Conservation (phyloP, 345 rosid genomes). For the Corymbia maculata region DNA sequence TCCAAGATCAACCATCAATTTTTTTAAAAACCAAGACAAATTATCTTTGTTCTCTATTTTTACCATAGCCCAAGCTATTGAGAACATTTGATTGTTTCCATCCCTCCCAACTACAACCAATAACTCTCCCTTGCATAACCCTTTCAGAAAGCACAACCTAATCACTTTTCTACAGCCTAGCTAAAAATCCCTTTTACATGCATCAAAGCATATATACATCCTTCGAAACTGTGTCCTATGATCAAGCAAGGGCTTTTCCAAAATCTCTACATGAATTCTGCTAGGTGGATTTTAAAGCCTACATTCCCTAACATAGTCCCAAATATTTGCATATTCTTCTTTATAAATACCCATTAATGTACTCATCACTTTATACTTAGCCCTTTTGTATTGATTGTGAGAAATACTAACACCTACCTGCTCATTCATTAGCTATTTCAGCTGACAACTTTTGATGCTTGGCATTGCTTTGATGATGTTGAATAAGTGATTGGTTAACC, state of each 20-base stretch:
- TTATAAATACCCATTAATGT: background rate
- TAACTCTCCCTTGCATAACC: background rate
- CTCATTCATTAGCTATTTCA: background rate
- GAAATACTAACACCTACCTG: background rate
- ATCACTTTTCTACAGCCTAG: background rate
- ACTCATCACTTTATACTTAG: background rate
- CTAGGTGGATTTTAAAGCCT: background rate
- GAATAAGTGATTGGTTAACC: background rate
- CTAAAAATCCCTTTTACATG: background rate
- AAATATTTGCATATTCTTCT: background rate
- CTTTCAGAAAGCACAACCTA: background rate
- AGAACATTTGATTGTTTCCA: background rate
- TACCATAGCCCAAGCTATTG: background rate
- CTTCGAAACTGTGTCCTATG: background rate
- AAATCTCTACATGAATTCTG: background rate
- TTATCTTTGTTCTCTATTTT: background rate
- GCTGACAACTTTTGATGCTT: background rate
- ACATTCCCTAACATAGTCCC: background rate
- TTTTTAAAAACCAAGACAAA: background rate
- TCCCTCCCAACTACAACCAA: background rate
- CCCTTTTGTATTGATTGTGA: background rate
- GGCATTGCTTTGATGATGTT: background rate
- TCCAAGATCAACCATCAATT: background rate
- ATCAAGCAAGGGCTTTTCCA: rapidly evolving
- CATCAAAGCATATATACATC: background rate